Evolutionary conservation across 495 filamentous ascomycete species (phyloP), one percentile per base, ranked within the genome.

Genomic region (Aspergillus haitiensis): DNA sequence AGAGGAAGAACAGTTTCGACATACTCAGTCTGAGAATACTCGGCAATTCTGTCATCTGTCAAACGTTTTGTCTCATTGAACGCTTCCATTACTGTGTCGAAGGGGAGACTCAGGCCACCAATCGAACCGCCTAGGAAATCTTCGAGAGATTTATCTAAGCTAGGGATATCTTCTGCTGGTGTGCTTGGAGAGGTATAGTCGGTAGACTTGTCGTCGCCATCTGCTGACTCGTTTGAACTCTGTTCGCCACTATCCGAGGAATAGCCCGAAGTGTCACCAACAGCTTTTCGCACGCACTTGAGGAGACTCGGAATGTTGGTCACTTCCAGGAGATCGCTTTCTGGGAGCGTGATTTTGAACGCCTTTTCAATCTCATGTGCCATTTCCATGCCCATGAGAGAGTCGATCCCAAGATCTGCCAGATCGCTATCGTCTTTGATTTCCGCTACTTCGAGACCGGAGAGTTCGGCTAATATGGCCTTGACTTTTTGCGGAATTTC

Each of bases 301-400:
- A 42, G 12, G 4, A 42, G 15, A 15, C 39, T 42, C 12, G 39
- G 39, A 11, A 42, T 47, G 44, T 15, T 55, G 32, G 46, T 66
- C 1, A 73, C 61, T 16, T 72, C 67, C 44, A 73, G 63, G 21
- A 74, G 61, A 12, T 72, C 67, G 18, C 58, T 62, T 9, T 67
- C 52, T 33, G 62, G 48, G 0, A 79, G 52, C 0, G 64, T 67
- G 50, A 56, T 55, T 46, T 76, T 73, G 61, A 82, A 80, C 0
- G 52, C 53, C 0, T 16, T 52, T 46, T 81, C 74, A 12, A 80
- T 63, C 56, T 82, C 80, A 1, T 69, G 67, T 1, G 68, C 72
- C 63, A 82, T 58, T 59, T 83, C 81, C 79, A 79, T 82, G 9
- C 73, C 74, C 67, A 80, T 74, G 0, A 83, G 67, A 1, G 79